Base-by-base conservation (phyloP, 2,329 filamentous ascomycete species). In the Stachybotrys elegans region DNA sequence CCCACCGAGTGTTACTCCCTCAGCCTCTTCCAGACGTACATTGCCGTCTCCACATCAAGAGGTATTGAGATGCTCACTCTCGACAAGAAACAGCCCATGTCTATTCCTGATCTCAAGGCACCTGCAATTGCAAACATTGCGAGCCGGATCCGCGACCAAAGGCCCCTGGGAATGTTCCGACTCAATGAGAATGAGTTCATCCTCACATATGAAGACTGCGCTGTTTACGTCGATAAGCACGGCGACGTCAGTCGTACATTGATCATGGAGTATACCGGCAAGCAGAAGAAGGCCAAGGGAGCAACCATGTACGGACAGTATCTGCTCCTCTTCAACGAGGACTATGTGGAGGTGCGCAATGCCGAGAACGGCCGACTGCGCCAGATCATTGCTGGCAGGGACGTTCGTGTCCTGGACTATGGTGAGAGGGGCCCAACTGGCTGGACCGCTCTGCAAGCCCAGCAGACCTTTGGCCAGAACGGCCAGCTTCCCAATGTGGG, bases 231-330 rank as follows among this genome's bases (percentile, higher is more conserved):
- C 60, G 94, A 98, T 72, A 96, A 97, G 68, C 90, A 97, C 65
- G 93, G 93, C 52, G 93, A 98, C 49, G 89, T 98, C 22, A 92
- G 84, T 31, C 86, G 94, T 37, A 89, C 86, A 22, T 88, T 97
- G 46, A 91, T 97, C 58, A 95, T 98, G 90, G 90, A 97, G 61
- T 98, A 97, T 63, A 93, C 95, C n/a, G 93, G 93, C 53, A 92
- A 86, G 57, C 77, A 80, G 60, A 81, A 80, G 65, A 80, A 79
- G 63, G 93, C 93, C 2, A 84, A 85, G 49, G 81, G 83, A 12
- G 91, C 91, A 2, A 93, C 90, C 49, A 84, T 97, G 69, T 94
- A 89, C 56, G 91, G 90, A 2, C 86, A 90, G 46, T 97, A 95
- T 62, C 78, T 98, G 5, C 73, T 98, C 7, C 79, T 98, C 5